Evolutionary conservation across 192 early-diverging fungal species (phyloP).

Genomic region (Jimgerdemannia lactiflua): DNA sequence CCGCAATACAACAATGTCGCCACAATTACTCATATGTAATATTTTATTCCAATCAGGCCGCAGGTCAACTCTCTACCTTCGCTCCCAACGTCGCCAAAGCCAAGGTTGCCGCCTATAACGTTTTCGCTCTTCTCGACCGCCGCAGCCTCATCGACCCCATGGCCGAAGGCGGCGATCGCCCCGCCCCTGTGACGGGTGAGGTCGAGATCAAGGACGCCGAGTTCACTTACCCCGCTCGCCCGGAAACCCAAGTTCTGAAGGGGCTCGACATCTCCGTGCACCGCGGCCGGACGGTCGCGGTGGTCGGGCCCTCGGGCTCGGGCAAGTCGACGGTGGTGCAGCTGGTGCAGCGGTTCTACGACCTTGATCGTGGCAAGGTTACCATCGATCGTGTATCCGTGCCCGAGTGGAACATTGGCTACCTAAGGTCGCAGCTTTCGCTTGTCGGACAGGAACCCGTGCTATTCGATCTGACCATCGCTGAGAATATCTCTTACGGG

Average conservation of each 20-base stretch:
- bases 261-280: slow-evolving; percentile 43
- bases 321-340: slow-evolving; percentile 75
- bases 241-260: slow-evolving; percentile 55
- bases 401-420: slow-evolving; percentile 56
- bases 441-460: slow-evolving; percentile 95
- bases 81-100: slow-evolving; percentile 75
- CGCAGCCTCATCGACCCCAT: slow-evolving; percentile 62
- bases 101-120: slow-evolving; percentile 68
- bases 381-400: slow-evolving; percentile 59
- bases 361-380: slow-evolving; percentile 57
- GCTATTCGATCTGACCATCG: slow-evolving; percentile 83
- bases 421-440: slow-evolving; percentile 71
- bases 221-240: slow-evolving; percentile 70
- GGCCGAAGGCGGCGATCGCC: slow-evolving; percentile 29
- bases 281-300: slow-evolving; percentile 76
- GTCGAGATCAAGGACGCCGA: slow-evolving; percentile 34
- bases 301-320: slow-evolving; percentile 85
- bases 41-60: no score
- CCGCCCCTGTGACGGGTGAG: slow-evolving; percentile 26
- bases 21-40: no score
- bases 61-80: slow-evolving; percentile 65
- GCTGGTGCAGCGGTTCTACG: slow-evolving; percentile 80
- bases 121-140: slow-evolving; percentile 73
- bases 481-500: slow-evolving; percentile 87
- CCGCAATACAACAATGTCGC: no score